Evolutionary conservation across 2,329 filamentous ascomycete genomes (phyloP).

Genomic region (Iodosphaeria phyllophila): DNA sequence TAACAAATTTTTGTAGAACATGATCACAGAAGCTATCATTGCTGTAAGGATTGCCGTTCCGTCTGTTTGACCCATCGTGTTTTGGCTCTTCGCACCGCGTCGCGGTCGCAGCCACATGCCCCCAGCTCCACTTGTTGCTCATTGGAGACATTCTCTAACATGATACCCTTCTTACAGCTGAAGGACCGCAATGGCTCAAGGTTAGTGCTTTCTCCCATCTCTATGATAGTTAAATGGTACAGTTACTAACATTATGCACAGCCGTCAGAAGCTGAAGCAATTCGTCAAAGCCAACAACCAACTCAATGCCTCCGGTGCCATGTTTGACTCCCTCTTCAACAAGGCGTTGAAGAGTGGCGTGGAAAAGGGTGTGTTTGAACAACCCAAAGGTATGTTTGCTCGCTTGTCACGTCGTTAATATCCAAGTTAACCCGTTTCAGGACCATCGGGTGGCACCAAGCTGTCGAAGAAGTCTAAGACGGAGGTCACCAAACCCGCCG

Average conservation of each 20-base stretch:
- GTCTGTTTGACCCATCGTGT: constrained; percentile 18
- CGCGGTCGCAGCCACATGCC: neutral
- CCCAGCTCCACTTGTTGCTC: neutral
- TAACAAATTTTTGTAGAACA: constrained; percentile 29
- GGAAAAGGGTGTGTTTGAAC: constrained; percentile 71
- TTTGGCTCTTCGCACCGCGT: constrained; percentile 5
- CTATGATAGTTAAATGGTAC: constrained; percentile 5
- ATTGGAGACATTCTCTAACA: constrained; percentile 16
- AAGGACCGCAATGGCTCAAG: constrained; percentile 44
- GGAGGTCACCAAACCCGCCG: constrained; percentile 19
- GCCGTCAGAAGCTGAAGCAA: constrained; percentile 43
- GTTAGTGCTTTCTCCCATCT: constrained; percentile 10
- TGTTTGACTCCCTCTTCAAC: constrained; percentile 50
- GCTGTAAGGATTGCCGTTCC: constrained; percentile 28
- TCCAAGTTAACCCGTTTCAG: constrained; percentile 21
- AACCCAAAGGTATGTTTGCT: constrained; percentile 69
- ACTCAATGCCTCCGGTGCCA: constrained; percentile 22
- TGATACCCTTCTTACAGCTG: constrained; percentile 23
- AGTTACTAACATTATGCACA: constrained; percentile 14
- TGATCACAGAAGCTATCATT: constrained; percentile 44
- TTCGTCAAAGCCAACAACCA: constrained; percentile 22
- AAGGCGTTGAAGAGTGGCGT: constrained; percentile 55
- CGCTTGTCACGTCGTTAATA: neutral
- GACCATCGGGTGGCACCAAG: constrained; percentile 80
- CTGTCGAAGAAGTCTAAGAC: constrained; percentile 59